Evolutionary conservation across 345 rosid genomes (phyloP).

Genomic region (Physaria fendleri): DNA sequence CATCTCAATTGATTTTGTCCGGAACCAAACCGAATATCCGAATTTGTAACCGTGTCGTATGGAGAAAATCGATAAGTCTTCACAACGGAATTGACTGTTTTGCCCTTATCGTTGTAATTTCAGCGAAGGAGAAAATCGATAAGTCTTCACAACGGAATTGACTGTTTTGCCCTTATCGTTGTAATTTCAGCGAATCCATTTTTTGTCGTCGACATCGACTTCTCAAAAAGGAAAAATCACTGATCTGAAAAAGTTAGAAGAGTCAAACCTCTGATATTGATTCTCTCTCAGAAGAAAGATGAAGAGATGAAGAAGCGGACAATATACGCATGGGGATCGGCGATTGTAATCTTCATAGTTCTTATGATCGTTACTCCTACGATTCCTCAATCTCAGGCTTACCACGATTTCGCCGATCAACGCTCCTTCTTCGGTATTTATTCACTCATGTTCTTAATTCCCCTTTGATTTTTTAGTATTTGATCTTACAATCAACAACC

Average conservation of each 20-base stretch:
- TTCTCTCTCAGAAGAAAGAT: slow-evolving; percentile 12
- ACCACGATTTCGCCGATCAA: slow-evolving; percentile 89
- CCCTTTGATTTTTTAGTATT: background rate
- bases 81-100: background rate
- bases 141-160: background rate
- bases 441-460: background rate
- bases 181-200: background rate
- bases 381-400: slow-evolving; percentile 74
- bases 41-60: too few species aligned
- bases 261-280: slow-evolving; percentile 22
- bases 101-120: background rate
- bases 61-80: background rate
- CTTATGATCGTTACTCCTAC: slow-evolving; percentile 84
- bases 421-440: slow-evolving; percentile 66
- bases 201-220: slow-evolving; percentile 1
- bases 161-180: background rate
- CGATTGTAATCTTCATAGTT: slow-evolving; percentile 56
- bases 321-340: slow-evolving; percentile 53
- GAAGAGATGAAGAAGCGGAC: slow-evolving; percentile 51
- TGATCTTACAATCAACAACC: background rate
- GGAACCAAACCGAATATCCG: too few species aligned
- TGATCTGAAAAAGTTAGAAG: background rate
- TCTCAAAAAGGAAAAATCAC: background rate
- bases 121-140: background rate
- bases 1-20: too few species aligned